phyloP scores from a whole-genome alignment of 805 yeast genomes.

The Groenewaldozyma salmanticensis region DNA sequence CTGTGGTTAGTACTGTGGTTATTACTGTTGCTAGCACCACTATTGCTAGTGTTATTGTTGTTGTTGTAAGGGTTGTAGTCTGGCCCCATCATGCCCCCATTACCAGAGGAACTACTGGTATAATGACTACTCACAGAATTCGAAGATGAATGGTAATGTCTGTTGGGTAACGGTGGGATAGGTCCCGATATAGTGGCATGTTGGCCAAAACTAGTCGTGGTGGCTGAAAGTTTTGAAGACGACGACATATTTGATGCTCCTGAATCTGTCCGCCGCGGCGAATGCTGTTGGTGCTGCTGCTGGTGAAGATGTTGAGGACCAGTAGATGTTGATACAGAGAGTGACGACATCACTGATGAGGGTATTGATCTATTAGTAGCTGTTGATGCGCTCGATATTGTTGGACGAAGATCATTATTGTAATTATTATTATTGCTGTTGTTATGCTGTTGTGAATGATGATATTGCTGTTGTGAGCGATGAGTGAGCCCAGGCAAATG shows the following conservation, averaged over 20 bases:
- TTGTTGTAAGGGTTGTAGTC: background rate
- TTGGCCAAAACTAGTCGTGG: background rate
- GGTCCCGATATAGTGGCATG: slow-evolving; percentile 17
- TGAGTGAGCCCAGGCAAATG: slow-evolving; percentile 18
- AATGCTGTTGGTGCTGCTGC: too few relatives aligned
- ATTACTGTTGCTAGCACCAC: background rate
- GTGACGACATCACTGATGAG: too few relatives aligned
- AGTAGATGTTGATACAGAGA: background rate
- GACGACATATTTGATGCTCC: background rate
- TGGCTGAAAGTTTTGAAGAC: background rate
- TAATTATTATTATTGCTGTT: slow-evolving; percentile 1
- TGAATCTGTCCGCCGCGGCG: background rate
- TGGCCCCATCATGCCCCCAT: background rate
- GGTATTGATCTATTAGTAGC: too few relatives aligned
- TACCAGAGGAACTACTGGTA: background rate
- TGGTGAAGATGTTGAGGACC: too few relatives aligned
- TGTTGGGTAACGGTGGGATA: slow-evolving; percentile 20
- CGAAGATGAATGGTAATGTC: background rate
- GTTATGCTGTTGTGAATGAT: background rate
- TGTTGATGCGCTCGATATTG: too few relatives aligned
- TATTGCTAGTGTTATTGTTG: background rate
- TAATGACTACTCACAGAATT: background rate
- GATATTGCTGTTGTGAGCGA: background rate
- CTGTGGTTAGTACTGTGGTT: background rate
- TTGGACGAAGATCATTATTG: too few relatives aligned